Conservation (phyloP, 2,329 filamentous ascomycete genomes). For the Iodosphaeria phyllophila region DNA sequence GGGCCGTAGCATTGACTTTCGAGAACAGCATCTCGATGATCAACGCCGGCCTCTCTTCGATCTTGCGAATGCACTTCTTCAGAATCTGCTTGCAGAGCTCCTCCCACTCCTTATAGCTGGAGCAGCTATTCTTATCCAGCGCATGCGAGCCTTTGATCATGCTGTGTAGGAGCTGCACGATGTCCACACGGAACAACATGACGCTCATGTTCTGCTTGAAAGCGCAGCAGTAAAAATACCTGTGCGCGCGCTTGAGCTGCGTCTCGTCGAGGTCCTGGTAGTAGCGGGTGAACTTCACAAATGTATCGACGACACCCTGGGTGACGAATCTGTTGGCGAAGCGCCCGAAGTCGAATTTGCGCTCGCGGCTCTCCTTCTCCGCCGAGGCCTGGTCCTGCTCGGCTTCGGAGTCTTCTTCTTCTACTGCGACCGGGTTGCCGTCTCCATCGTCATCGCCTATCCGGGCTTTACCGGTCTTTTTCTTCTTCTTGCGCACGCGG, state of each 20-base stretch:
- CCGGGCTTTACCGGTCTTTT: slow-evolving; percentile 32
- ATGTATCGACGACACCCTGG: slow-evolving; percentile 77
- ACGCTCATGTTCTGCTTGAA: slow-evolving; percentile 91
- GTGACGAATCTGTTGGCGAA: slow-evolving; percentile 68
- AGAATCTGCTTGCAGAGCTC: slow-evolving; percentile 74
- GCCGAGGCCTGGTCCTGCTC: slow-evolving; percentile 55
- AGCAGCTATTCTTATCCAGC: slow-evolving; percentile 44
- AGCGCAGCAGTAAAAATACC: slow-evolving; percentile 82
- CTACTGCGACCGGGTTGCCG: slow-evolving; percentile 35
- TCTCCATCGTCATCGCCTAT: slow-evolving; percentile 22
- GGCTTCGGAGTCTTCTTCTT: slow-evolving; percentile 48
- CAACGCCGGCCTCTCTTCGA: slow-evolving; percentile 69
- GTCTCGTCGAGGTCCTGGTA: slow-evolving; percentile 62
- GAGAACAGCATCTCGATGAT: slow-evolving; percentile 89
- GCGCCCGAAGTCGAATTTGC: slow-evolving; percentile 82
- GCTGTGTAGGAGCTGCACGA: slow-evolving; percentile 69
- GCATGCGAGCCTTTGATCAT: slow-evolving; percentile 82
- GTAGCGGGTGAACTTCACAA: slow-evolving; percentile 59
- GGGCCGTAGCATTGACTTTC: slow-evolving; percentile 67
- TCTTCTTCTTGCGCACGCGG: slow-evolving; percentile 54
- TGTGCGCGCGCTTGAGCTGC: slow-evolving; percentile 80
- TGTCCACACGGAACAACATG: slow-evolving; percentile 78
- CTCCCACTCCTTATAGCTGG: slow-evolving; percentile 77
- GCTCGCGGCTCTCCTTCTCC: slow-evolving; percentile 55
- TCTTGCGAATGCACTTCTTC: slow-evolving; percentile 62